These are phyloP conservation scores for Blumeria graminis DNA, from an alignment of 2,329 filamentous ascomycete genomes.

Conservation along the genomic window DNA sequence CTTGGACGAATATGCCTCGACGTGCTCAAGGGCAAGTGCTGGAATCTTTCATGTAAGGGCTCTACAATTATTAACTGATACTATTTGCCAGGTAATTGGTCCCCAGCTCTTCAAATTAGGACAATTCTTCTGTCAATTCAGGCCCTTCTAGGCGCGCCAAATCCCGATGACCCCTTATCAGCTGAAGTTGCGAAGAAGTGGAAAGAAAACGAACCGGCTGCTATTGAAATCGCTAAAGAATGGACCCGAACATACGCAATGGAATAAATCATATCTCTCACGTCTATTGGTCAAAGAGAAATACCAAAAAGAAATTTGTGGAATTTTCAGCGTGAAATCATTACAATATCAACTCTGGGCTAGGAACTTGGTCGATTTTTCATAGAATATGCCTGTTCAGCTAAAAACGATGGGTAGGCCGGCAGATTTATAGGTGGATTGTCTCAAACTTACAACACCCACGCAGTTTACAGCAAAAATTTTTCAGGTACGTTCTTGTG, in stretches of 20 bases:
- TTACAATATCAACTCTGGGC: too few relatives aligned
- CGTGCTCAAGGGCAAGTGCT: constrained; percentile 66
- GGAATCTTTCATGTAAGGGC: not conserved
- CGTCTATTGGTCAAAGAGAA: not conserved
- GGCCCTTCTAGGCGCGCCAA: constrained; percentile 81
- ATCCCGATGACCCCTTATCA: constrained; percentile 93
- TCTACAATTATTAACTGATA: constrained; percentile 5
- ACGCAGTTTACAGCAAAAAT: too few relatives aligned
- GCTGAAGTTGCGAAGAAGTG: constrained; percentile 94
- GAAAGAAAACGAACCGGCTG: constrained; percentile 87
- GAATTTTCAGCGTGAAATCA: too few relatives aligned
- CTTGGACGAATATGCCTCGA: constrained; percentile 92
- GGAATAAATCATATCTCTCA: constrained; percentile 5
- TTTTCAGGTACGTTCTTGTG: too few relatives aligned
- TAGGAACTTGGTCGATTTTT: too few relatives aligned
- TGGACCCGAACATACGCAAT: constrained; percentile 41
- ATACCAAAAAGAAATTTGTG: too few relatives aligned
- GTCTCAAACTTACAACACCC: too few relatives aligned
- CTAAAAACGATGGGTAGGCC: too few relatives aligned
- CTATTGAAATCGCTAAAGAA: constrained; percentile 74
- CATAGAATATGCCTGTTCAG: too few relatives aligned
- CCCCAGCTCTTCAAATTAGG: constrained; percentile 85
- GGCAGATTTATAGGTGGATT: too few relatives aligned
- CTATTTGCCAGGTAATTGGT: constrained; percentile 64
- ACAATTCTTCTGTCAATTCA: constrained; percentile 98